Evolutionary conservation across 139 green algal species (phyloP), one percentile per base, ranked within the genome.

Genomic region (Zygnema circumcarinatum): DNA sequence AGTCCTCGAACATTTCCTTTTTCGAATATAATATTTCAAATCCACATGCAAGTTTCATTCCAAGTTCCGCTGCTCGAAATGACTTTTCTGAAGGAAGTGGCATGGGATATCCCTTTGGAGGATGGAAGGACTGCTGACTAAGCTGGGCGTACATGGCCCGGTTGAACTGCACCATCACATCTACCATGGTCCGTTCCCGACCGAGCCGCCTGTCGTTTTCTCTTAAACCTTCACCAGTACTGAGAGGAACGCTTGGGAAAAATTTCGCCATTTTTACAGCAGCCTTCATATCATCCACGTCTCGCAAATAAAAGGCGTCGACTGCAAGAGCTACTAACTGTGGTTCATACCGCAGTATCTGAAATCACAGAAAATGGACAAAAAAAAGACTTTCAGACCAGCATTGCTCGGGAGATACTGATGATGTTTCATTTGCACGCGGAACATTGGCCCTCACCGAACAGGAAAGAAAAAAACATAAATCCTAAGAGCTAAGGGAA

Each of bases 261-360:
- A 89, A 88, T 2, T 75, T 81, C 11, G n/a, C 35, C 81, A 90
- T 85, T 3, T n/a, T n/a, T 11, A 21, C 85, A 3, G 80, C 85
- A 35, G 76, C 85, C 2, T 33, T n/a, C 85, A 90, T 90, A 69
- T 31, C 29, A 67, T 90, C 79, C 11, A 84, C 36, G 31, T 90
- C 85, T 39, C 85, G 76, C 36, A 74, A n/a, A 29, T 89, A 89
- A 42, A 90, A 90, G 3, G 86, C 81, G 3, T 90, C 81, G 38
- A 90, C 86, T 1, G 79, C 86, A 1, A 25, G 36, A n/a, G 16
- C 47, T 25, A 88, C 47, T 16, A 90, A 42, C 31, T 89, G 84
- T 75, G 82, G 82, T 75, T 87, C 82, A 7, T 88, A 2, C 3
- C 73, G 68, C 72, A 88, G 38, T 16, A 88, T 40, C 82, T 88